Evolutionary conservation across 1,284 basidiomycete genomes (phyloP), one percentile per base, ranked within the genome.

Genomic region (Puccinia triticina): DNA sequence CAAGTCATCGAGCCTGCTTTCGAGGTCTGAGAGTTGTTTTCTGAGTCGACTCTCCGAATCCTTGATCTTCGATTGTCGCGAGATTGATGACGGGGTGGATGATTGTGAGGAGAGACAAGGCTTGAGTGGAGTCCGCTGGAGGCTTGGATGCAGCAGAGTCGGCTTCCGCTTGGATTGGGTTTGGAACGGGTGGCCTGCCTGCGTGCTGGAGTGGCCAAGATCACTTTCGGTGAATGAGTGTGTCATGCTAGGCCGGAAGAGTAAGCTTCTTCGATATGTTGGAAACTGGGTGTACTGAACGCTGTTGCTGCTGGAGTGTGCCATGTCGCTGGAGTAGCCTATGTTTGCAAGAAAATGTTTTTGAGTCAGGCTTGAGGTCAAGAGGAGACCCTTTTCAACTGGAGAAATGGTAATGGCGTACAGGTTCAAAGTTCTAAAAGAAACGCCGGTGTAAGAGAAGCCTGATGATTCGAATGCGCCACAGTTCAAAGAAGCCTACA

Each of bases 261-360:
- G 29, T 18, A 64, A 64, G 59, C 59, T 64, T 34, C 59, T 64
- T 11, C 59, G 59, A 64, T 64, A 64, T 34, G 59, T 64, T 64
- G 59, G 59, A 64, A 64, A 64, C 29, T 64, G 59, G 18, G 59
- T 64, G 32, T 64, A 64, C 59, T 64, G 59, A 64, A 64, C 59
- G 59, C 59, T 64, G 59, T n/a, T 37, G 59, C 18, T 37, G 32
- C 12, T 64, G 4, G 59, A 37, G 29, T 34, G 59, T 2, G 18
- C 29, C 59, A 64, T 64, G 59, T 64, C 32, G 32, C 32, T 64
- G 32, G 37, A 32, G 29, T 34, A 18, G 18, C 26, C 32, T 64
- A 18, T 64, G 12, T 10, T 32, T 11, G n/a, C 10, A n/a, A n/a
- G n/a, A n/a, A n/a, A n/a, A n/a, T n/a, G n/a, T n/a, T n/a, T 29